Evolutionary conservation across 225 moss, liverwort and hornwort genomes (phyloP), one percentile per base, ranked within the genome.

Genomic region (Climacium dendroides): DNA sequence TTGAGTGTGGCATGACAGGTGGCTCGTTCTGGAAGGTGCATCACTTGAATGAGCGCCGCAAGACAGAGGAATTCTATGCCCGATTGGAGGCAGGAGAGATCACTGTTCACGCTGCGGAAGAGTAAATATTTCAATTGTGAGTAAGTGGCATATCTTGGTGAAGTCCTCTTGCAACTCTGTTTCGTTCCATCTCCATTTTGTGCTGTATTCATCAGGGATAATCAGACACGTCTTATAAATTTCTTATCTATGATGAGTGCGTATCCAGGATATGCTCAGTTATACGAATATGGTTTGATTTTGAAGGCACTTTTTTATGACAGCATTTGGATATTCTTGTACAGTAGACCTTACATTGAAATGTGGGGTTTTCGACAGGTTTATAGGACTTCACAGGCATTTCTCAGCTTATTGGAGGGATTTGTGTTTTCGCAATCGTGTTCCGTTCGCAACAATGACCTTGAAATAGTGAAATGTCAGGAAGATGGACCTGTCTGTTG

Each of bases 21-120:
- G 93, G 19, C 61, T 87, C 89, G 37, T 93, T 92, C 64, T 92
- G 92, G 93, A 92, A 93, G 92, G 58, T 92, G 47, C 92, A 93
- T 74, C 92, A 93, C 50, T 41, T 93, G 90, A 93, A 92, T 55
- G 89, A 93, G 89, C 92, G 90, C 57, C 92, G 92, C 62, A 93
- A 84, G 92, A 89, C 92, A 2, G 91, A 93, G 88, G 93, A 93
- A 25, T 90, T 92, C 37, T 93, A 93, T 69, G 86, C 90, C 74
- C 84, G 81, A 62, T 74, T 93, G 82, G 93, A 93, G 90, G 85
- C 86, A 52, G 92, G 92, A 87, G 93, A 93, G 89, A 93, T 93
- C 70, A 91, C 85, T 28, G 87, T 91, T 39, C 30, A n/a, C 24
- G 50, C 47, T 87, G 83, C 85, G 37, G 83, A 88, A 71, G 91